These are phyloP conservation scores for Blastobotrys mokoenaii DNA, from an alignment of 805 yeast species.

Conservation along the genomic window DNA sequence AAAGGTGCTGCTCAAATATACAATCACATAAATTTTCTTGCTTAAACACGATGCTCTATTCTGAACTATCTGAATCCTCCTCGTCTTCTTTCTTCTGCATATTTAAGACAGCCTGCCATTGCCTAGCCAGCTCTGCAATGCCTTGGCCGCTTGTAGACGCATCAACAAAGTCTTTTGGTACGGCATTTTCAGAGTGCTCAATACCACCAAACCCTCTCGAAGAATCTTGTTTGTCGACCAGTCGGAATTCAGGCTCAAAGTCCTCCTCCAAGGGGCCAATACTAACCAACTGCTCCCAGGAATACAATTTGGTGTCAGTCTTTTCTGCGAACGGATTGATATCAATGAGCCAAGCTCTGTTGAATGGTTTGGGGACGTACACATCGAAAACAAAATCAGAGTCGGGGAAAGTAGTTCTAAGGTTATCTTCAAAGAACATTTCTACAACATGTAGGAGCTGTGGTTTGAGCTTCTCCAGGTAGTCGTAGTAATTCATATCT, in stretches of 20 bases:
- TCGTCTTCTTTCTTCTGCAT: slow-evolving; percentile 8
- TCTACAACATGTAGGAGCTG: slow-evolving; percentile 42
- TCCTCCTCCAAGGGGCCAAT: slow-evolving; percentile 16
- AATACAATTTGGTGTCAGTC: slow-evolving; percentile 69
- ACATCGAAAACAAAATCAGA: slow-evolving; percentile 64
- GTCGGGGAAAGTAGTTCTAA: slow-evolving; percentile 45
- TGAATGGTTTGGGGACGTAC: slow-evolving; percentile 69
- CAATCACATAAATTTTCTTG: too few species aligned
- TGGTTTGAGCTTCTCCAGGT: slow-evolving; percentile 44
- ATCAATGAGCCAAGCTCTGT: slow-evolving; percentile 64
- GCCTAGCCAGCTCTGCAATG: slow-evolving; percentile 10
- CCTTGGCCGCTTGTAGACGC: slow-evolving; percentile 44
- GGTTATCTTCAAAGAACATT: slow-evolving; percentile 43
- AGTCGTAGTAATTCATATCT: slow-evolving; percentile 76
- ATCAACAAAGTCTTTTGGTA: slow-evolving; percentile 84
- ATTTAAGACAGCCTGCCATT: slow-evolving; percentile 3
- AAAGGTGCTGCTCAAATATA: too few species aligned
- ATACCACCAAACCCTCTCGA: slow-evolving; percentile 69
- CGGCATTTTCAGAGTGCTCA: slow-evolving; percentile 84
- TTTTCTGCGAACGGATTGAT: slow-evolving; percentile 76
- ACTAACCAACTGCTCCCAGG: slow-evolving; percentile 71
- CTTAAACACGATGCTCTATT: too few species aligned
- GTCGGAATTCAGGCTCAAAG: slow-evolving; percentile 40
- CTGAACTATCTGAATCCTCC: background rate
- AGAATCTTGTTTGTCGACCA: slow-evolving; percentile 56